Percentiles rank a stretch among this genome's conserved stretches.
Conservation (phyloP, 257 asterid genomes). For the Plantago major region DNA sequence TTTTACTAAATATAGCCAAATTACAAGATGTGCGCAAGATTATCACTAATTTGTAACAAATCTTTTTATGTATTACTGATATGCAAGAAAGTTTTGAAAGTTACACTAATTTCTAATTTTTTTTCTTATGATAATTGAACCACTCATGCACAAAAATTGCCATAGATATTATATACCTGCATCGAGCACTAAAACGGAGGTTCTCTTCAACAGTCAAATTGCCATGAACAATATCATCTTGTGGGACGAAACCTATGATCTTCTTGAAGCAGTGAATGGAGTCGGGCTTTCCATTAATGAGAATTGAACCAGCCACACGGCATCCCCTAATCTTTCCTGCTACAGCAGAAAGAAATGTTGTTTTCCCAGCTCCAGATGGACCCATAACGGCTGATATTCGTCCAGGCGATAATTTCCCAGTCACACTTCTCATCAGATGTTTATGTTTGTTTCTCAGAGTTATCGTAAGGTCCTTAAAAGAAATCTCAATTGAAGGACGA, state of each 20-base stretch:
- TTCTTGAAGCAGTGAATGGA: slow-evolving; percentile 75
- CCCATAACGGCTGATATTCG: slow-evolving; percentile 96
- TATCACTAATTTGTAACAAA: too few species aligned
- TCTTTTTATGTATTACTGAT: too few species aligned
- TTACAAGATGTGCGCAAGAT: too few species aligned
- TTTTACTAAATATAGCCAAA: too few species aligned
- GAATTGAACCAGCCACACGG: slow-evolving; percentile 64
- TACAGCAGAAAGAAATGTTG: slow-evolving; percentile 91
- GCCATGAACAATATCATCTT: slow-evolving; percentile 97
- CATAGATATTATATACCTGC: slow-evolving; percentile 56
- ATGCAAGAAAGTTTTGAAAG: too few species aligned
- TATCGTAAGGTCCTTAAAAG: slow-evolving; percentile 82
- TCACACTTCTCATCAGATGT: slow-evolving; percentile 83
- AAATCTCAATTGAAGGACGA: slow-evolving; percentile 77
- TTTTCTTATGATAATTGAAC: too few species aligned
- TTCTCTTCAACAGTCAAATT: slow-evolving; percentile 93
- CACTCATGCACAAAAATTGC: slow-evolving; percentile 2
- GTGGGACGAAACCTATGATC: slow-evolving; percentile 89
- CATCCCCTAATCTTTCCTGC: slow-evolving; percentile 74
- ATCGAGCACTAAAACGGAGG: slow-evolving; percentile 86
- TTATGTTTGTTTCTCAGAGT: slow-evolving; percentile 66
- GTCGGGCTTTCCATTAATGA: slow-evolving; percentile 72
- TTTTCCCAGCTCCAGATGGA: slow-evolving; percentile 97
- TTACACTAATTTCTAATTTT: too few species aligned
- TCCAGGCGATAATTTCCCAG: slow-evolving; percentile 76